Conservation (phyloP, 371 early-diverging fungal genomes). For the Syncephalastrum sp. region DNA sequence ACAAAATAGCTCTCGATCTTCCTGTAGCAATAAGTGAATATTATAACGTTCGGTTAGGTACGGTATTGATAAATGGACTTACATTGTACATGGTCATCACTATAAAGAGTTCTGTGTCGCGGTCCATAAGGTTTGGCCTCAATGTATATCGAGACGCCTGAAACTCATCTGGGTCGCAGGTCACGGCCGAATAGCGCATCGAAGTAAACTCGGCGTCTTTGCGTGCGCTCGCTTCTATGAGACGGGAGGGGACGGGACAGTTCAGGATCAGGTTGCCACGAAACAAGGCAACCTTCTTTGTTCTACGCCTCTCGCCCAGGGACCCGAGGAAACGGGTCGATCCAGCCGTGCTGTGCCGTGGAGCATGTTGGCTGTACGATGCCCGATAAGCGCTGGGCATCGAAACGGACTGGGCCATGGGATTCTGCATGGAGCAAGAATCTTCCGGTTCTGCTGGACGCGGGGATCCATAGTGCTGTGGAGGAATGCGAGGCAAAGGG, state of each 20-base stretch:
- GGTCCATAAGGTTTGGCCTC: conserved; percentile 41
- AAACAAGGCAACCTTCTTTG: too few species aligned
- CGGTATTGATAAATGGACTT: conserved; percentile 1
- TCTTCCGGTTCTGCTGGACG: too few species aligned
- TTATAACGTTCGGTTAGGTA: too few species aligned
- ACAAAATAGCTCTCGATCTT: conserved; percentile 63
- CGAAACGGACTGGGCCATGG: too few species aligned
- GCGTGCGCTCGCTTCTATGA: conserved; percentile 37
- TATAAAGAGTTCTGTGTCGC: conserved; percentile 64
- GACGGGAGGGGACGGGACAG: conserved; percentile 49
- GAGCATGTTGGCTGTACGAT: too few species aligned
- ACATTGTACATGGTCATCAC: conserved; percentile 73
- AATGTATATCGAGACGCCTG: conserved; percentile 43
- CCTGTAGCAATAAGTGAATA: conserved; percentile 25
- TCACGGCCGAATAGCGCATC: conserved; percentile 74
- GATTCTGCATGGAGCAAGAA: too few species aligned
- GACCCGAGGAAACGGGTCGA: too few species aligned
- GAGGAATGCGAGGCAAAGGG: too few species aligned
- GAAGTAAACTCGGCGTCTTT: conserved; percentile 62
- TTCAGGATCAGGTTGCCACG: conserved; percentile 54
- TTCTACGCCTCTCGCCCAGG: too few species aligned
- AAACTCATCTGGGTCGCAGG: conserved; percentile 62
- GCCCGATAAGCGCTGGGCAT: too few species aligned
- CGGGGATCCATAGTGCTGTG: too few species aligned
- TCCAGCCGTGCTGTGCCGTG: too few species aligned